Base-by-base conservation (phyloP, 2,329 filamentous ascomycete genomes). In the Pochonia chlamydosporia region DNA sequence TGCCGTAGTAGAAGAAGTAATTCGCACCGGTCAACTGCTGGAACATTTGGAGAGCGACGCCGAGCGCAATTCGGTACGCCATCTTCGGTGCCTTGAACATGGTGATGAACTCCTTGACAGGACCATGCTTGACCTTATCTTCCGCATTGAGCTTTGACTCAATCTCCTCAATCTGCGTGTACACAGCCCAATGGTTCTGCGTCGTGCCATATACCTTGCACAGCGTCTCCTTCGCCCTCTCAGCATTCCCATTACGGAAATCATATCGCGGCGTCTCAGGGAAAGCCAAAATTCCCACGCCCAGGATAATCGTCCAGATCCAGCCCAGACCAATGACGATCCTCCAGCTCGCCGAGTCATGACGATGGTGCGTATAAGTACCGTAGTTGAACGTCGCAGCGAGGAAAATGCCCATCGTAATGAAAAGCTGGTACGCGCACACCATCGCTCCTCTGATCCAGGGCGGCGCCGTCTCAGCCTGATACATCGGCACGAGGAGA, bases 11-110 rank as follows among this genome's bases (percentile, higher is more conserved):
- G 59, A 84, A 84, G 68, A 81, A 83, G 63, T 79, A 84, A 56
- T 85, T 85, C 25, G 80, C 81, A 36, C 82, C 81, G 0, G 79
- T 86, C 0, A 87, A 70, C 56, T 87, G 84, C 61, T 87, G 84
- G 28, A 85, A 76, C 58, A 80, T 77, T 62, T 86, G 81, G 1
- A 87, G 69, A 0, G 66, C 57, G 46, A 85, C 72, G 20, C 83
- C 82, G 1, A 86, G 69, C 0, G 76, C 55, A 1, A 82, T 79
- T 1, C 83, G 75, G 54, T 85, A 84, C 0, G 73, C 61, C 76
- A 86, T 85, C 3, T 79, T 72, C 2, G 82, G 81, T 0, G 78
- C 80, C 40, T 72, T 77, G 56, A 86, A 82, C 68, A 86, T 83
- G 52, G 78, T 75, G 36, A 78, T 62, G 57, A 76, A 75, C 18